Evolutionary conservation across 352 stramenopile genomes (phyloP), one percentile per base, ranked within the genome.

Genomic region (Globisporangium camurandrum): DNA sequence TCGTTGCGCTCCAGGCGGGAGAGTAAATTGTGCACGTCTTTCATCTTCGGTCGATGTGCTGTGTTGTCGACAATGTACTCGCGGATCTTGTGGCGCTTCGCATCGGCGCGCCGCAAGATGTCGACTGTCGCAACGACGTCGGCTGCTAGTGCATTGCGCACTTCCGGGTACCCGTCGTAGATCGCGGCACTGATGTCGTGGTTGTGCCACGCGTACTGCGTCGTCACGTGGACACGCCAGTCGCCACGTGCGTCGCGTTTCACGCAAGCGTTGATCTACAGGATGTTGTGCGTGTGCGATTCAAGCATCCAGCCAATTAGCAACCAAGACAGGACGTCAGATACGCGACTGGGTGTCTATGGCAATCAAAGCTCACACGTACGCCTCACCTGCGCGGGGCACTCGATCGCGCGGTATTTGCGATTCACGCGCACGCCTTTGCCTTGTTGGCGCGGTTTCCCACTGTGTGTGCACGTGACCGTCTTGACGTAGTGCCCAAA

Each of bases 181-280:
- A 64, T 48, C 46, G 38, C 46, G 16, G 46, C 54, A 27, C 43
- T 62, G 39, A 73, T 38, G 20, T 59, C 54, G 50, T 73, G 64
- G 54, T 73, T 73, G 52, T 73, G 64, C 48, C 59, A 66, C 38
- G 62, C 47, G 34, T 62, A 27, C 50, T 69, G 61, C 44, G 59
- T 65, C 17, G 64, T 73, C 34, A 73, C 51, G n/a, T 59, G 45
- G 12, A 73, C 54, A 16, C 54, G 51, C 61, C 61, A 68, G 22
- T 28, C 26, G 14, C 51, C 53, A 7, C 51, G 30, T 2, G 19
- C 42, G 22, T 61, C 61, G 37, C 46, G 56, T 43, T 73, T 61
- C 24, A 73, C 64, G 43, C 64, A 73, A 24, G 64, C 64, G 46
- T 73, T 73, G 47, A 73, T 69, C 61, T 69, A 34, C 20, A 36